Percentiles rank a stretch among this genome's conserved stretches.
phyloP scores from a whole-genome alignment of 371 early-diverging fungal genomes.

The Sporodiniella umbellata region DNA sequence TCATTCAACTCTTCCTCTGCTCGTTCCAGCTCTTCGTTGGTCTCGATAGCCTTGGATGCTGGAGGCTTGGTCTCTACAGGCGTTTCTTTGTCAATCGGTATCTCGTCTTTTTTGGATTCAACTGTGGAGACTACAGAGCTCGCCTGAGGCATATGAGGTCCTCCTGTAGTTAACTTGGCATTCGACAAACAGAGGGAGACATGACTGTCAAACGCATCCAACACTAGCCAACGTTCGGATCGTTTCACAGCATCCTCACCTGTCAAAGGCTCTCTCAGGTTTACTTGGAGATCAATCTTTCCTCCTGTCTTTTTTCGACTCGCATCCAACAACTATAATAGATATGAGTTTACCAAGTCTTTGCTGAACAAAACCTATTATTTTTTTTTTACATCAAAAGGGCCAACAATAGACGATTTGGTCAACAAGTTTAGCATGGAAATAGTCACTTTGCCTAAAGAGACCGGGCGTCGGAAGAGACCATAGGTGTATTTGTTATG shows the following conservation, averaged over 20 bases:
- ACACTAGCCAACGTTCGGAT: slow-evolving; percentile 69
- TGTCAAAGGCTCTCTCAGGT: slow-evolving; percentile 63
- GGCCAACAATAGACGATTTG: slow-evolving; percentile 65
- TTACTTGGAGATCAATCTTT: slow-evolving; percentile 64
- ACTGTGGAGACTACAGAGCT: too few relatives aligned
- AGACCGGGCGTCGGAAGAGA: slow-evolving; percentile 52
- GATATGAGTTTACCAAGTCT: neutral
- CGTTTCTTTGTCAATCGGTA: too few relatives aligned
- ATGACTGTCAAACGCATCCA: slow-evolving; percentile 49
- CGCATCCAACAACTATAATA: slow-evolving; percentile 54
- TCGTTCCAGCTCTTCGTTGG: slow-evolving; percentile 35
- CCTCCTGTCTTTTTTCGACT: slow-evolving; percentile 70
- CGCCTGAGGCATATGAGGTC: slow-evolving; percentile 5
- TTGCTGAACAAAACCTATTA: neutral
- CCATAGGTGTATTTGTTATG: slow-evolving; percentile 61
- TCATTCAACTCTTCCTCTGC: slow-evolving; percentile 52
- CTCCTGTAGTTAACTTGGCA: slow-evolving; percentile 26
- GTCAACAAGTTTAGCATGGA: slow-evolving; percentile 56
- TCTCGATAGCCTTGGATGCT: neutral
- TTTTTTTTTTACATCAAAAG: slow-evolving; percentile 56
- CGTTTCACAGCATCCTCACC: slow-evolving; percentile 60
- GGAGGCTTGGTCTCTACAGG: neutral
- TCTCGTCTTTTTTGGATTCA: too few relatives aligned
- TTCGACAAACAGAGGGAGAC: slow-evolving; percentile 11
- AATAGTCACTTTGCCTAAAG: slow-evolving; percentile 61